Evolutionary conservation across 495 filamentous ascomycete species (phyloP), one percentile per base, ranked within the genome.

Genomic region (Penicillium odoratum): DNA sequence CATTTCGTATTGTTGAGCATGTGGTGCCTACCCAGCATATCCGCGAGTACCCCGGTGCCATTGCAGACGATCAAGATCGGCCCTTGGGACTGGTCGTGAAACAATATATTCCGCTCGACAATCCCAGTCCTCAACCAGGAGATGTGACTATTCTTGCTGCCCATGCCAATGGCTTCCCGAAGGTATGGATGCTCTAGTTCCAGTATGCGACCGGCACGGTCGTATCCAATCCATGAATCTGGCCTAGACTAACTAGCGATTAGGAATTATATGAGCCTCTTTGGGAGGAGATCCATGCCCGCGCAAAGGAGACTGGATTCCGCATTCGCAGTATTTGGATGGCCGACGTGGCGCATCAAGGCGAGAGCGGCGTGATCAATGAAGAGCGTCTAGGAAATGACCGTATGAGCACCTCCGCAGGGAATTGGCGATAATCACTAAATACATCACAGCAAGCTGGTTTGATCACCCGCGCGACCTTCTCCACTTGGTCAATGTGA

Each of bases 161-260:
- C 10, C 90, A 93, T 71, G 93, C 90, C 10, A 95, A 93, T 74
- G 91, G 88, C 49, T 93, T 96, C 63, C 87, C 88, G n/a, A 97
- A 97, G 77, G 88, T 88, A 67, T 51, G 65, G 13, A 40, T 5
- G 38, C 31, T 18, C 33, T 26, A 11, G 21, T 28, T 48, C 40
- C 34, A 51, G 47, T 48, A 43, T 28, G 38, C 30, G 16, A 11
- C 7, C 11, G 18, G 7, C 25, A 16, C 26, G 50, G 16, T 48
- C 48, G 29, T 34, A 30, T 36, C 8, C 51, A 28, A n/a, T 16
- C 26, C 25, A 34, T 42, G 48, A n/a, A 36, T n/a, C 46, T 25
- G 31, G n/a, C 13, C 8, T n/a, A 48, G 46, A 29, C 57, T 66
- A 25, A 62, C 31, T 0, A 5, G 29, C 13, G 3, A 13, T 7